Evolutionary conservation across 805 yeast species (phyloP), one percentile per base, ranked within the genome.

Genomic region (Cyberlindnera maritima): DNA sequence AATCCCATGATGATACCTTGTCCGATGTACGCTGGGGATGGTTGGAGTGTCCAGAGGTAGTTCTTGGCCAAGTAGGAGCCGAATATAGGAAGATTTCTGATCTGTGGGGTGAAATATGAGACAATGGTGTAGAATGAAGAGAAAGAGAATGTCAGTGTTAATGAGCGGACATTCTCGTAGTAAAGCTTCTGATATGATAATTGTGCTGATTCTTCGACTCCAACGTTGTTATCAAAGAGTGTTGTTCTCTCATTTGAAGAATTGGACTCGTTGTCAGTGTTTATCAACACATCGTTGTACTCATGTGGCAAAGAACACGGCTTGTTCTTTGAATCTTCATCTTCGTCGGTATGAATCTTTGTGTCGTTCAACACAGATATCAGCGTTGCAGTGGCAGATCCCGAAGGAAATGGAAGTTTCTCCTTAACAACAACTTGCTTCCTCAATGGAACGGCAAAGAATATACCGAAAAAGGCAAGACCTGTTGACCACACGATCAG

Each of bases 1-100:
- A 90, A 69, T 0, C 99, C 99, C 99, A 92, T 92, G 47, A 92
- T 92, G 35, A 94, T 89, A 4, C 99, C 99, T 66, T 92, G 99
- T 2, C 99, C 99, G 31, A 94, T 77, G 62, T 92, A 92, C 0
- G 98, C 98, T 0, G 99, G 99, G 0, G 97, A 89, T 0, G 97
- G 97, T 63, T 94, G 96, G 49, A 94, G 77, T 49, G 85, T 83
- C 94, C 97, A 88, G 39, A 86, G 73, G 65, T 88, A 87, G 15
- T 72, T 66, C 18, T 67, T 59, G 0, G 96, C 86, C 17, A 88
- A 67, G 38, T 61, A 58, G 1, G 56, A 33, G 0, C 98, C 98
- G 63, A 92, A 87, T 1, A 92, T 60, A 0, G 97, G 97, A 7
- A 94, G 57, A 35, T 70, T 70, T 43, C 80, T 74, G 12, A 94